Evolutionary conservation across 1,139 yeast species (phyloP).

Genomic region (Protomyces arabidopsidicola): DNA sequence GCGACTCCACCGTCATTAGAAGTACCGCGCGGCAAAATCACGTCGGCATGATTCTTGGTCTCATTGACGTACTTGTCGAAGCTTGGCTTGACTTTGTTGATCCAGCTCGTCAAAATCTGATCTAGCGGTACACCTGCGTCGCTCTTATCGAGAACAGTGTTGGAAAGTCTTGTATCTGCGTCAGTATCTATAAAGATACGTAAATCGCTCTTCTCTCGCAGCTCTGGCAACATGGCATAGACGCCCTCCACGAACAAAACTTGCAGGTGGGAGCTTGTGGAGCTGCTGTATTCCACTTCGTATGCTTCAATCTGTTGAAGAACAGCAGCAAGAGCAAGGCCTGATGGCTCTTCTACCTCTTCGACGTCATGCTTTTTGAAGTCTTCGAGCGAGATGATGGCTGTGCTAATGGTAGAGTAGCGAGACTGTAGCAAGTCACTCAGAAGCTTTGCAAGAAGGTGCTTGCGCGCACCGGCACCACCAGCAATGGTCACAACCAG

Average conservation of each 20-base stretch:
- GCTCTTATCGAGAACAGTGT: neutral
- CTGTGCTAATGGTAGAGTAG: neutral
- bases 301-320: neutral
- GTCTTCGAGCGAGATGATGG: neutral
- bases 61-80: neutral
- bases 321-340: neutral
- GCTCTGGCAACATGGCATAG: neutral
- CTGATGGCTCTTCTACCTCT: neutral
- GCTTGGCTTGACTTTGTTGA: neutral
- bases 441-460: neutral
- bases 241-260: neutral
- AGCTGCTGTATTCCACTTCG: neutral
- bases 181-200: slow-evolving; percentile 1
- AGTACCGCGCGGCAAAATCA: neutral
- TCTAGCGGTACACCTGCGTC: neutral
- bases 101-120: neutral
- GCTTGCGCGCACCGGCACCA: neutral
- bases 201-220: neutral
- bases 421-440: neutral
- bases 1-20: neutral
- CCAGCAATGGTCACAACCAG: neutral
- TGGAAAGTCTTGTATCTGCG: neutral
- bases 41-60: neutral
- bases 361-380: neutral
- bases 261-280: neutral